A percentile compares a stretch with the other conserved stretches of the same genome.
These are phyloP conservation scores for Candida boleticola DNA, from an alignment of 805 yeast genomes.

Conservation along the genomic window DNA sequence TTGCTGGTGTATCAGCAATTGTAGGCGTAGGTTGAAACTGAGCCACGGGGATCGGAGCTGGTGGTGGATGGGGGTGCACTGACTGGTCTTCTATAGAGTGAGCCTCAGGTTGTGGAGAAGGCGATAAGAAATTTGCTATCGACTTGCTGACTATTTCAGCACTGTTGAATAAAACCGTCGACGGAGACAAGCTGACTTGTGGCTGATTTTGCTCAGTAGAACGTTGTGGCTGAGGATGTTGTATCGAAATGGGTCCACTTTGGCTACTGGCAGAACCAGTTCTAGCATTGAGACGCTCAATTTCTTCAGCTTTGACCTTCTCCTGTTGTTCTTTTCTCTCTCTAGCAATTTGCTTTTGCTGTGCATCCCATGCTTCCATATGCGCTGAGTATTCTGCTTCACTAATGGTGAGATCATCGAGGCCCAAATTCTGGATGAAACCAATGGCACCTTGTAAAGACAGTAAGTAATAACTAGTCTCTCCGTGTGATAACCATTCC, in stretches of 20 bases:
- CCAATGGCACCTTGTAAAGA: slow-evolving; percentile 88
- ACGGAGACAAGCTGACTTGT: slow-evolving; percentile 29
- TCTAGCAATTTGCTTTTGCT: slow-evolving; percentile 19
- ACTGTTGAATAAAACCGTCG: slow-evolving; percentile 39
- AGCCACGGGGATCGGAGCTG: slow-evolving; percentile 14
- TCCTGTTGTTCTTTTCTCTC: slow-evolving; percentile 12
- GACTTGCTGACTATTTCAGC: slow-evolving; percentile 54
- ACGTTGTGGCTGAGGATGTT: slow-evolving; percentile 17
- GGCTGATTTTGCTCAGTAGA: slow-evolving; percentile 5
- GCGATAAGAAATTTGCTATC: slow-evolving; percentile 39
- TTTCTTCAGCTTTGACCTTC: background rate
- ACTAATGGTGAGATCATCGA: slow-evolving; percentile 56
- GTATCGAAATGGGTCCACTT: slow-evolving; percentile 8
- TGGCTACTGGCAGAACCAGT: background rate
- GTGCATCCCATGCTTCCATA: slow-evolving; percentile 50
- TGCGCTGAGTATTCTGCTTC: slow-evolving; percentile 59
- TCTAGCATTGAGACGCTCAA: background rate
- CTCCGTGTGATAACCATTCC: slow-evolving; percentile 74
- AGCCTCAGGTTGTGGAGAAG: slow-evolving; percentile 27
- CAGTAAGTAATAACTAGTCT: slow-evolving; percentile 85
- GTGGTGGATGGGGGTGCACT: slow-evolving; percentile 9
- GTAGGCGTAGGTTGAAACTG: slow-evolving; percentile 15
- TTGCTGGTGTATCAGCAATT: slow-evolving; percentile 19
- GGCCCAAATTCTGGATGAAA: slow-evolving; percentile 63
- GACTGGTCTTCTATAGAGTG: background rate